Conservation (phyloP, 345 rosid genomes). For the Cardamine resedifolia region DNA sequence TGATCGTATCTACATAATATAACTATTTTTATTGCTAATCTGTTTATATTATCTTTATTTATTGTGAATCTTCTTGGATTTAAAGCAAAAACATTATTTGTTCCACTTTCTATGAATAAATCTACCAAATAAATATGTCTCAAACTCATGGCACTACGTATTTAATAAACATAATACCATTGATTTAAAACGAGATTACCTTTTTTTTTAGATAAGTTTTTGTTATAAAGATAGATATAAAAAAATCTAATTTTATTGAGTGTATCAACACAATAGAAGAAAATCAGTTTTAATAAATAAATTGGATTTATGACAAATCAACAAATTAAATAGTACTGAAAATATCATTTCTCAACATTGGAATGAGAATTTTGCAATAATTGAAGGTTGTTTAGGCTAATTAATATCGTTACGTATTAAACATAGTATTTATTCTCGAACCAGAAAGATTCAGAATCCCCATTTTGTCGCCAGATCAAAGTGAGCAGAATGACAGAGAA, state of each 20-base stretch:
- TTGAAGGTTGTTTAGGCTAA: background rate
- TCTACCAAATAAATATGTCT: background rate
- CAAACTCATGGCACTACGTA: background rate
- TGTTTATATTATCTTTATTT: background rate
- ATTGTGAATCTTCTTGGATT: background rate
- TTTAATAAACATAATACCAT: slow-evolving; percentile 14
- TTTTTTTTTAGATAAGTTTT: background rate
- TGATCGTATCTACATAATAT: background rate
- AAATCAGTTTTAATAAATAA: background rate
- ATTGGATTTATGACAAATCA: background rate
- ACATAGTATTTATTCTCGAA: too few relatives aligned
- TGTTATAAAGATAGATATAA: too few relatives aligned
- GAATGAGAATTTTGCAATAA: background rate
- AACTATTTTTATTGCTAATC: background rate
- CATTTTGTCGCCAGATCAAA: slow-evolving; percentile 37
- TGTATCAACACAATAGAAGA: background rate
- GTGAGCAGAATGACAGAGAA: slow-evolving; percentile 31
- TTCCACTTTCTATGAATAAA: background rate
- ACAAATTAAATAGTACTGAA: background rate
- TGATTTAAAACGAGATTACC: background rate
- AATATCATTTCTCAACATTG: background rate
- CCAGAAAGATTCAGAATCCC: background rate
- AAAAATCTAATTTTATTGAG: background rate
- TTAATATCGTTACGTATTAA: background rate
- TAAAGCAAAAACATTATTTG: background rate